Percentiles rank a stretch among this genome's conserved stretches.
Conservation (phyloP, 371 early-diverging fungal genomes). For the Rhizopus microsporus region DNA sequence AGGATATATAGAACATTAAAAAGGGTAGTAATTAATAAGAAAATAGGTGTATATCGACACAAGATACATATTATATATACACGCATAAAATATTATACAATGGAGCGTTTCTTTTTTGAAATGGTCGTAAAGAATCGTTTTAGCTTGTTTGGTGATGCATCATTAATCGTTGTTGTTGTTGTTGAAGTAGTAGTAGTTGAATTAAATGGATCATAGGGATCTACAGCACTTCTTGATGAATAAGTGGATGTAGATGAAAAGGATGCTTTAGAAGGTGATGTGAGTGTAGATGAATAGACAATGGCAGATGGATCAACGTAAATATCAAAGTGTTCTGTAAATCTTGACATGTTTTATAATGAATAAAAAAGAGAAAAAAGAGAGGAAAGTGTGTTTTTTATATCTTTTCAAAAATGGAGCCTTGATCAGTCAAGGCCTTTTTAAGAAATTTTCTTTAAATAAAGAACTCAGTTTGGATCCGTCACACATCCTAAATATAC, state of each 20-base stretch:
- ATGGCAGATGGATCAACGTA: conserved; percentile 9
- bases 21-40: too few species aligned
- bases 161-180: conserved; percentile 5
- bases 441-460: background rate
- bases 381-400: background rate
- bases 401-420: background rate
- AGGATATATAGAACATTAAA: too few species aligned
- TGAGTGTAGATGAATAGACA: conserved; percentile 7
- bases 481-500: background rate
- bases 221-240: background rate
- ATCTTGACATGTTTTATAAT: conserved; percentile 19
- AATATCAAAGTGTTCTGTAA: conserved; percentile 30
- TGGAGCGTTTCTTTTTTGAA: conserved; percentile 20
- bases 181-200: background rate
- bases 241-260: conserved; percentile 19
- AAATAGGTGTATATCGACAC: too few species aligned
- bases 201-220: background rate
- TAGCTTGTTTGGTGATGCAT: conserved; percentile 9
- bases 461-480: conserved; percentile 7
- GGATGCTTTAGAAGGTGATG: conserved; percentile 23
- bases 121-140: conserved; percentile 25
- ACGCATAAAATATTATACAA: background rate
- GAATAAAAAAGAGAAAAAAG: conserved; percentile 2
- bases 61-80: conserved; percentile 3
- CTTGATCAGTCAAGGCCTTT: background rate